These are phyloP conservation scores for Paramecium pentaurelia DNA, from an alignment of 73 alveolate species.

Conservation along the genomic window DNA sequence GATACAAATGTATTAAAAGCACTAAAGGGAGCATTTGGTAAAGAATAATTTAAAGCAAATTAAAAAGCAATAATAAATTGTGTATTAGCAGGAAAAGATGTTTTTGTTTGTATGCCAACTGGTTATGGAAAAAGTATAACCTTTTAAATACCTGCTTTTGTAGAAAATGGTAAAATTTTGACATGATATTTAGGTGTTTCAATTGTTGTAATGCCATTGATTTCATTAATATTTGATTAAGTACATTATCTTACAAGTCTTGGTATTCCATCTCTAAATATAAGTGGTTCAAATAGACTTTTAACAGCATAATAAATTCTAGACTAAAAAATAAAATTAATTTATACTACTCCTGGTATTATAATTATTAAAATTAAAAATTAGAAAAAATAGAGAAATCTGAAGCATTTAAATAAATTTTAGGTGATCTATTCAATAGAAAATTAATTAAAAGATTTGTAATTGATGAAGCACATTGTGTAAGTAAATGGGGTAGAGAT, in stretches of 20 bases:
- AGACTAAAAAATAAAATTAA: neutral
- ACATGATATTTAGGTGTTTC: slow-evolving; percentile 53
- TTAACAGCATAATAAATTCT: neutral
- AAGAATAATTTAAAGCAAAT: slow-evolving; percentile 79
- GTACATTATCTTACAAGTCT: slow-evolving; percentile 71
- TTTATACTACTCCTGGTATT: slow-evolving; percentile 51
- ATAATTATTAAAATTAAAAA: neutral
- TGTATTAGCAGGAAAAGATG: slow-evolving; percentile 81
- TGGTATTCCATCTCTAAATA: slow-evolving; percentile 63
- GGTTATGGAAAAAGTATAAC: slow-evolving; percentile 94
- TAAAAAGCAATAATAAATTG: slow-evolving; percentile 91
- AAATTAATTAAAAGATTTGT: slow-evolving; percentile 77
- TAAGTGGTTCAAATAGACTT: neutral
- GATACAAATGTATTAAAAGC: slow-evolving; percentile 75
- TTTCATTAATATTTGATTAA: slow-evolving; percentile 83
- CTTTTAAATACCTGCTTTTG: slow-evolving; percentile 88
- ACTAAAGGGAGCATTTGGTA: slow-evolving; percentile 73
- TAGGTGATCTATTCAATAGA: neutral
- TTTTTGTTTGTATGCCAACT: slow-evolving; percentile 96
- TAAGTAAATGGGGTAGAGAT: slow-evolving; percentile 99
- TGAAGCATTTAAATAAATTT: slow-evolving; percentile 31
- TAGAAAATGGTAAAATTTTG: slow-evolving; percentile 57
- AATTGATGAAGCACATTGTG: slow-evolving; percentile 99
- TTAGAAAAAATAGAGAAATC: slow-evolving; percentile 34
- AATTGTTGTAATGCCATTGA: slow-evolving; percentile 86